These are phyloP conservation scores for Cryptosporidium ubiquitum DNA, from an alignment of 169 alveolate genomes.

Conservation along the genomic window DNA sequence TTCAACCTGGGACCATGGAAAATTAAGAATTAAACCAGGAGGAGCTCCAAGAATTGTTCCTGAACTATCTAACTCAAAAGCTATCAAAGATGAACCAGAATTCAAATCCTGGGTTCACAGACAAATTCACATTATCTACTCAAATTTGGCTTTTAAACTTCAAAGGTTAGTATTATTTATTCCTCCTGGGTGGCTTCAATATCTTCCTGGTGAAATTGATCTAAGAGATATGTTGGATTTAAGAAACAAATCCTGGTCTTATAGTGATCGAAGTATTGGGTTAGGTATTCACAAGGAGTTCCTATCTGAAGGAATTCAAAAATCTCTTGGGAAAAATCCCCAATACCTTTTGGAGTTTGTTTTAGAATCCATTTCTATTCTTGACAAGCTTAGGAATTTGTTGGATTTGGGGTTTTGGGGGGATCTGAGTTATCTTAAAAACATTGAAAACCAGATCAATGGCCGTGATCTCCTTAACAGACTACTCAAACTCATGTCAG, in stretches of 20 bases:
- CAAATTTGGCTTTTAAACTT: conserved; percentile 55
- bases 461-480: conserved; percentile 23
- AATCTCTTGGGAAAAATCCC: conserved; percentile 30
- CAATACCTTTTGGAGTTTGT: conserved; percentile 16
- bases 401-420: conserved; percentile 50
- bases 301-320: not conserved
- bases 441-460: not conserved
- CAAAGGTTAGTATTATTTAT: conserved; percentile 54
- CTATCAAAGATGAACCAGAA: conserved; percentile 7
- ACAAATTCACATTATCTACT: conserved; percentile 48
- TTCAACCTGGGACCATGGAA: conserved; percentile 52
- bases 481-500: conserved; percentile 52
- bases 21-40: conserved; percentile 66
- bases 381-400: conserved; percentile 6
- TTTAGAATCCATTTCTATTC: conserved; percentile 55
- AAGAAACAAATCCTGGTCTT: conserved; percentile 27
- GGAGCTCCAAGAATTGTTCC: conserved; percentile 65
- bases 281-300: not conserved
- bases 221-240: conserved; percentile 30
- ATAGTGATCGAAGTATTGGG: not conserved
- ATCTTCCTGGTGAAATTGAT: conserved; percentile 66
- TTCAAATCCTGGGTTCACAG: conserved; percentile 52
- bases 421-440: conserved; percentile 18
- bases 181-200: conserved; percentile 73
- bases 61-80: not conserved